phyloP scores from a whole-genome alignment of 164 flowering plant species.

The Vitis amurensis region DNA sequence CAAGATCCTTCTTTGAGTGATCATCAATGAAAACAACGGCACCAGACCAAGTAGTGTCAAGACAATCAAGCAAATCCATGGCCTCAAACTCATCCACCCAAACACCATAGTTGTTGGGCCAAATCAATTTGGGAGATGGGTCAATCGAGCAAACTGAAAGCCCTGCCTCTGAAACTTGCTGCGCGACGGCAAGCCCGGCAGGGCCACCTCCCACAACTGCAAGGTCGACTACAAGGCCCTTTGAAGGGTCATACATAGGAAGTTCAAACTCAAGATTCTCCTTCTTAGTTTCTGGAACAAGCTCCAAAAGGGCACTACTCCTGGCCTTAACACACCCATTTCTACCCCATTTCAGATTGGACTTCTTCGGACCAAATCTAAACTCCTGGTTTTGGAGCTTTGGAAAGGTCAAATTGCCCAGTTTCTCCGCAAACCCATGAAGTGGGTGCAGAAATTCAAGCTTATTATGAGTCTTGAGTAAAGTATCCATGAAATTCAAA shows the following conservation, averaged over 20 bases:
- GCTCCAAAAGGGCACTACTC: conserved; percentile 70
- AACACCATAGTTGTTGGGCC: conserved; percentile 96
- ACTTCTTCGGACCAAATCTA: conserved; percentile 32
- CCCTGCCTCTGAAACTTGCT: conserved; percentile 88
- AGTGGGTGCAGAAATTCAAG: conserved; percentile 54
- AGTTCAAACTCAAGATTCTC: conserved; percentile 87
- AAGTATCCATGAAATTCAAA: conserved; percentile 60
- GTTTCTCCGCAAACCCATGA: conserved; percentile 55
- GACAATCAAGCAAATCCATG: conserved; percentile 90
- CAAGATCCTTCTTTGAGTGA: conserved; percentile 47
- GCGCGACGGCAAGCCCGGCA: conserved; percentile 93
- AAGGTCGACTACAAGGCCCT: conserved; percentile 64
- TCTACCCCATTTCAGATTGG: conserved; percentile 27
- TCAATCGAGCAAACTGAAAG: conserved; percentile 85
- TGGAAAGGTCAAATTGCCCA: conserved; percentile 26
- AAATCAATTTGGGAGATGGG: conserved; percentile 78
- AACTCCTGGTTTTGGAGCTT: conserved; percentile 40
- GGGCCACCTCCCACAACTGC: conserved; percentile 96
- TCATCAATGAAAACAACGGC: conserved; percentile 76
- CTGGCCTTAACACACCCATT: conserved; percentile 40
- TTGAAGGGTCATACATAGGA: conserved; percentile 74
- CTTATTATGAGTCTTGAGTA: conserved; percentile 68
- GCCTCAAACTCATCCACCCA: conserved; percentile 99
- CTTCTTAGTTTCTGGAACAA: conserved; percentile 81
- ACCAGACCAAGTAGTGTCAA: conserved; percentile 92